Percentiles rank a stretch among this genome's conserved stretches.
Conservation (phyloP, 495 filamentous ascomycete genomes). For the Penicillium canariense region DNA sequence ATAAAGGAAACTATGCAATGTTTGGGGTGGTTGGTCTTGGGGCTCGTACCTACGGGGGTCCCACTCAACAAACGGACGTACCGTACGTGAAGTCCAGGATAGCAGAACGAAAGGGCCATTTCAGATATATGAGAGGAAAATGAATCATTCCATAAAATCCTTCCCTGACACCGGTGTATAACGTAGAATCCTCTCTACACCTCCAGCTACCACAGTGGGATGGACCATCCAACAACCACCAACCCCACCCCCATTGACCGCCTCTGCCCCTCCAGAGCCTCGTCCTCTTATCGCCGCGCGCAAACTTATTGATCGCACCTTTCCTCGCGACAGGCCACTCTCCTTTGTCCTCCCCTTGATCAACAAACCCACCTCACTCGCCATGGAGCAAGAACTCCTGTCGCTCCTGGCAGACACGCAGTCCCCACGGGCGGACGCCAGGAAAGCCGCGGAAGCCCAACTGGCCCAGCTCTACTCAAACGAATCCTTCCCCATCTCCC, state of each 20-base stretch:
- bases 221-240: not conserved
- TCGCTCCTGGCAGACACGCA: constrained; percentile 79
- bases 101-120: not conserved
- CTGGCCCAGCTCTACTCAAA: constrained; percentile 64
- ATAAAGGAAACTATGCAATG: not conserved
- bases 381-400: constrained; percentile 83
- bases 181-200: not conserved
- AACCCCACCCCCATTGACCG: constrained; percentile 9
- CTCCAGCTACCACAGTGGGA: not conserved
- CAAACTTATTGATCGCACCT: constrained; percentile 11
- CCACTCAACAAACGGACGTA: too few species aligned
- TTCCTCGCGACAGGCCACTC: constrained; percentile 9
- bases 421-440: constrained; percentile 60
- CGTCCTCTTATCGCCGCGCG: constrained; percentile 28
- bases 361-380: constrained; percentile 12
- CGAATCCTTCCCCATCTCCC: constrained; percentile 69
- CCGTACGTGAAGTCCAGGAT: not conserved
- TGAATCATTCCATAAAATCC: not conserved
- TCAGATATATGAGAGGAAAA: not conserved
- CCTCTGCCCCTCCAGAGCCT: constrained; percentile 21
- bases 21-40: not conserved
- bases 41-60: not conserved
- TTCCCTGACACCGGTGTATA: too few species aligned
- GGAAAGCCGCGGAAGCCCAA: constrained; percentile 77
- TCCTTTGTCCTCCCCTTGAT: not conserved